These are phyloP conservation scores for Acer campestre DNA, from an alignment of 345 rosid genomes.

Conservation along the genomic window DNA sequence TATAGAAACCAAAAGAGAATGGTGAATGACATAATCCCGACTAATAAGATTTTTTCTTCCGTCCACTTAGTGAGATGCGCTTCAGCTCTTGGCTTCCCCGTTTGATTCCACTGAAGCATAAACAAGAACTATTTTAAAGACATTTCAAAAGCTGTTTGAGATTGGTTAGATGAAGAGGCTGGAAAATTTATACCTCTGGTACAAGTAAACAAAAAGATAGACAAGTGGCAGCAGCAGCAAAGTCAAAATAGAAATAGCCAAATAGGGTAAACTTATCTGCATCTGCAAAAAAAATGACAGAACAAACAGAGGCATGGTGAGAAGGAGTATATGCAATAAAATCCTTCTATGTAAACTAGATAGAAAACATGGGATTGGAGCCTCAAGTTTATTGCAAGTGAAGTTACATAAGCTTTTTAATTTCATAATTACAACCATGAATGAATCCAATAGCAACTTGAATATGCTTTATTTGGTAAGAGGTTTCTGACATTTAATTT, in stretches of 20 bases:
- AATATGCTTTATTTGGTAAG: neutral
- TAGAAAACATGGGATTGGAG: neutral
- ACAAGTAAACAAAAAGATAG: conserved; percentile 59
- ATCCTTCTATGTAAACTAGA: neutral
- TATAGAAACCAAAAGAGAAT: neutral
- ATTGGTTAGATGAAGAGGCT: neutral
- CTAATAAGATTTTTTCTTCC: conserved; percentile 54
- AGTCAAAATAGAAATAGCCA: conserved; percentile 48
- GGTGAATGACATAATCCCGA: neutral
- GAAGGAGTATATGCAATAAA: conserved; percentile 4
- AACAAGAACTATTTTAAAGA: conserved; percentile 15
- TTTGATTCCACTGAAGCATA: conserved; percentile 57
- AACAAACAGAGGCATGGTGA: neutral
- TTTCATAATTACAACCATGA: neutral
- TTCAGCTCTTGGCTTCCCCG: conserved; percentile 58
- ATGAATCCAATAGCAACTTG: neutral
- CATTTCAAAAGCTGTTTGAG: conserved; percentile 3
- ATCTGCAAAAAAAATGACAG: conserved; percentile 41
- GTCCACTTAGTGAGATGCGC: conserved; percentile 46
- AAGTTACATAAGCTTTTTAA: neutral
- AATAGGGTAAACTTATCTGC: conserved; percentile 43
- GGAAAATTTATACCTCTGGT: conserved; percentile 50
- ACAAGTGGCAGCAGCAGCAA: conserved; percentile 62
- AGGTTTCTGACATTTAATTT: neutral
- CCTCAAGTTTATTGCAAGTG: neutral